Percentiles rank a stretch among this genome's conserved stretches.
Evolutionary conservation across 345 rosid genomes (phyloP).

Genomic region (Orychophragmus violaceus): DNA sequence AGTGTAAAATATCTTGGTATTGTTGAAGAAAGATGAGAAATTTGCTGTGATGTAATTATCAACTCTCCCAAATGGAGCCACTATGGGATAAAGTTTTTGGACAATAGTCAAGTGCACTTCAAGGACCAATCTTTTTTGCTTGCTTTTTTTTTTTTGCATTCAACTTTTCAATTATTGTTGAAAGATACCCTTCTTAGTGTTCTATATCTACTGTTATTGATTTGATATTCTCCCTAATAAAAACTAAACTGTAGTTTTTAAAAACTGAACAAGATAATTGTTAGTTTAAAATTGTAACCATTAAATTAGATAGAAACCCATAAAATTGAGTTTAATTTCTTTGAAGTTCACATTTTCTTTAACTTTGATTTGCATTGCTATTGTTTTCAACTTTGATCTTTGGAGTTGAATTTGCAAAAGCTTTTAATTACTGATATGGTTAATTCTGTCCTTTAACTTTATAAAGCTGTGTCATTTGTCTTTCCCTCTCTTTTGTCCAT

Average conservation of each 20-base stretch:
- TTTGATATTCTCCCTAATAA: no score
- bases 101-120: conserved; percentile 41
- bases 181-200: conserved; percentile 16
- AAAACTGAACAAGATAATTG: background rate
- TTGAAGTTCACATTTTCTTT: background rate
- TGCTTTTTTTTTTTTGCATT: conserved; percentile 19
- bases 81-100: conserved; percentile 33
- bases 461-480: conserved; percentile 23
- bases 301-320: background rate
- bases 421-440: conserved; percentile 19
- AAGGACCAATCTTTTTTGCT: conserved; percentile 42
- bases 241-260: background rate
- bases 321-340: background rate
- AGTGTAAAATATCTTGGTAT: conserved; percentile 26
- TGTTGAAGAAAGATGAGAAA: conserved; percentile 35
- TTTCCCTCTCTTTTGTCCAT: conserved; percentile 21
- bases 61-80: conserved; percentile 38
- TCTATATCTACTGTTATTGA: conserved; percentile 15
- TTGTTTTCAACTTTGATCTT: conserved; percentile 2
- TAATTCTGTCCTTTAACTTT: conserved; percentile 24
- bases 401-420: conserved; percentile 20
- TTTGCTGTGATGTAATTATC: conserved; percentile 57
- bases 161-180: conserved; percentile 29
- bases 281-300: background rate
- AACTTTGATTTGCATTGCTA: conserved; percentile 15